phyloP scores from a whole-genome alignment of 1,284 basidiomycete species.

The Mrakiaceae sp. region DNA sequence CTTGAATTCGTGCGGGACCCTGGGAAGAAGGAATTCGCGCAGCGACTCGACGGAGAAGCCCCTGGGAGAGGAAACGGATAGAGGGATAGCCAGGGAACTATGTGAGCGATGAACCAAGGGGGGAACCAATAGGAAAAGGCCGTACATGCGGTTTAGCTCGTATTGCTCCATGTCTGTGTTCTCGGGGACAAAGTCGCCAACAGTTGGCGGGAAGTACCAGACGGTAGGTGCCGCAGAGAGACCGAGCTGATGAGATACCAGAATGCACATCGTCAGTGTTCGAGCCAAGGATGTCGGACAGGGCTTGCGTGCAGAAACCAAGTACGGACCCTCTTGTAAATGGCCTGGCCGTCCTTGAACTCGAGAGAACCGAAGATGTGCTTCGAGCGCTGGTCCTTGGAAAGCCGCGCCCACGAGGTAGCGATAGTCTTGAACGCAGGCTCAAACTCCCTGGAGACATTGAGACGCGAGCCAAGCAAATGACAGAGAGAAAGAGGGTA shows the following conservation, averaged over 20 bases:
- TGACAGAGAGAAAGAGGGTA: background rate
- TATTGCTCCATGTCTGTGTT: constrained; percentile 52
- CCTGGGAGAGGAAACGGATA: constrained; percentile 36
- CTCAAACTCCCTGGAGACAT: constrained; percentile 57
- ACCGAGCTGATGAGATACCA: constrained; percentile 42
- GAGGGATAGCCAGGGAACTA: background rate
- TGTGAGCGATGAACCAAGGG: background rate
- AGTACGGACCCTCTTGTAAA: constrained; percentile 62
- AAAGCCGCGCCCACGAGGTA: constrained; percentile 58
- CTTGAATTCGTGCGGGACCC: constrained; percentile 41
- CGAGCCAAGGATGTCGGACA: background rate
- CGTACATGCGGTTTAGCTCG: constrained; percentile 55
- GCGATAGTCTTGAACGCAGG: constrained; percentile 68
- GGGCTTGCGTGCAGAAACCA: too few species aligned
- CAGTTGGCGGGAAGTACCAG: constrained; percentile 58
- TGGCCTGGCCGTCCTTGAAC: constrained; percentile 58
- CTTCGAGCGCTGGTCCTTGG: constrained; percentile 50
- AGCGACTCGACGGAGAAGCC: constrained; percentile 67
- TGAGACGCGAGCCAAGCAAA: constrained; percentile 11
- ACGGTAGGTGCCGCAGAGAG: constrained; percentile 68
- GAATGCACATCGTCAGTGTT: background rate
- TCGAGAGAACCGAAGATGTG: constrained; percentile 90
- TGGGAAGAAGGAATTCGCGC: constrained; percentile 58
- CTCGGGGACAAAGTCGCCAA: constrained; percentile 46
- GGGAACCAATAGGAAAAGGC: constrained; percentile 26